Evolutionary conservation across 2,329 filamentous ascomycete genomes (phyloP).

Genomic region (Chaetoscypha palmicola): DNA sequence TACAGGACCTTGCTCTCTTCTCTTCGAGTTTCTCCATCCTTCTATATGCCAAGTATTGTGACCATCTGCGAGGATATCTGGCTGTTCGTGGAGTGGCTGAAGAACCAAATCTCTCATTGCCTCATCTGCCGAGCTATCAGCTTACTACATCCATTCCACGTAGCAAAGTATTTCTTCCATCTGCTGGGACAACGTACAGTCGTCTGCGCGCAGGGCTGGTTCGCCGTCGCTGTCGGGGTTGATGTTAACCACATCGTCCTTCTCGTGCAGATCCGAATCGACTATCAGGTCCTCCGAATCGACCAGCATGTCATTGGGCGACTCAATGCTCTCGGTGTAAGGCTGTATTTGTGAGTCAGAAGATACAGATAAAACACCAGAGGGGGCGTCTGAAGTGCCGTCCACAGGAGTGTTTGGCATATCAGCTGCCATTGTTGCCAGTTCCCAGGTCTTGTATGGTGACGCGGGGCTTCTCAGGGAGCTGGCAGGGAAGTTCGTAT

Average conservation of each 20-base stretch:
- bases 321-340: conserved; percentile 25
- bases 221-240: conserved; percentile 31
- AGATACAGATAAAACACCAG: too few species aligned
- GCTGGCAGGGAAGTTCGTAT: conserved; percentile 1
- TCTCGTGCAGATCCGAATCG: conserved; percentile 31
- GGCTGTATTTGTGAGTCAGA: conserved; percentile 20
- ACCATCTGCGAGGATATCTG: conserved; percentile 70
- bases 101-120: conserved; percentile 79
- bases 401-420: neutral
- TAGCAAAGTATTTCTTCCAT: too few species aligned
- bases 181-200: conserved; percentile 32
- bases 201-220: conserved; percentile 29
- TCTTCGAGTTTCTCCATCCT: conserved; percentile 67
- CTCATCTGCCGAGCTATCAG: conserved; percentile 49
- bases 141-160: too few species aligned
- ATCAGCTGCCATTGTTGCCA: neutral
- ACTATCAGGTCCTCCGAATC: conserved; percentile 31
- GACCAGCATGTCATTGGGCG: conserved; percentile 30
- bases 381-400: conserved; percentile 12
- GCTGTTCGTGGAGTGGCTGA: conserved; percentile 63
- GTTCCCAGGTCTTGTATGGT: neutral
- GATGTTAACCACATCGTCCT: conserved; percentile 36
- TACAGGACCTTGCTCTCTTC: conserved; percentile 79
- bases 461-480: neutral
- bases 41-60: conserved; percentile 81